These are phyloP conservation scores for Phalaenopsis equestris DNA, from an alignment of 106 monocot species.

Conservation along the genomic window DNA sequence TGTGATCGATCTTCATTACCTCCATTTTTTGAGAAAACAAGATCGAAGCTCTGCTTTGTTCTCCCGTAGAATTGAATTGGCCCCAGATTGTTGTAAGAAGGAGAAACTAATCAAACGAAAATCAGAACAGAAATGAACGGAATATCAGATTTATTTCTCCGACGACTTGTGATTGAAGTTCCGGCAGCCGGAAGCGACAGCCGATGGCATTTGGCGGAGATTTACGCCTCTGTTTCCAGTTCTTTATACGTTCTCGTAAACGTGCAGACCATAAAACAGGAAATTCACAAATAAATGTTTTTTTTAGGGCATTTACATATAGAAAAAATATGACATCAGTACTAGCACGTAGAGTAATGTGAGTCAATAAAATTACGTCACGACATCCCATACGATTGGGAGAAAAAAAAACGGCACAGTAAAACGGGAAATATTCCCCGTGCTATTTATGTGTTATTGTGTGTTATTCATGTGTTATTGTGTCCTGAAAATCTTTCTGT, in stretches of 20 bases:
- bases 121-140: neutral
- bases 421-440: no score
- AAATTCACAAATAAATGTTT: no score
- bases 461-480: no score
- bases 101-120: neutral
- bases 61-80: neutral
- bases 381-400: no score
- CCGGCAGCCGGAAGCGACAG: neutral
- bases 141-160: neutral
- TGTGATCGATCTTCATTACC: neutral
- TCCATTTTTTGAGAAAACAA: neutral
- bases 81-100: neutral
- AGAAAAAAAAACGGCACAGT: no score
- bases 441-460: no score
- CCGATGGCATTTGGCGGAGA: neutral
- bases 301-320: no score
- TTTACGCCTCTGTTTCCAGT: neutral
- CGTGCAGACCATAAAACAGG: neutral
- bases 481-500: no score
- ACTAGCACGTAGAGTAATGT: no score
- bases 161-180: neutral
- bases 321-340: no score
- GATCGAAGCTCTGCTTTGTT: neutral
- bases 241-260: neutral
- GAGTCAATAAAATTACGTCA: no score